Base-by-base conservation (phyloP, 2,329 filamentous ascomycete species). In the Alternaria sp. region DNA sequence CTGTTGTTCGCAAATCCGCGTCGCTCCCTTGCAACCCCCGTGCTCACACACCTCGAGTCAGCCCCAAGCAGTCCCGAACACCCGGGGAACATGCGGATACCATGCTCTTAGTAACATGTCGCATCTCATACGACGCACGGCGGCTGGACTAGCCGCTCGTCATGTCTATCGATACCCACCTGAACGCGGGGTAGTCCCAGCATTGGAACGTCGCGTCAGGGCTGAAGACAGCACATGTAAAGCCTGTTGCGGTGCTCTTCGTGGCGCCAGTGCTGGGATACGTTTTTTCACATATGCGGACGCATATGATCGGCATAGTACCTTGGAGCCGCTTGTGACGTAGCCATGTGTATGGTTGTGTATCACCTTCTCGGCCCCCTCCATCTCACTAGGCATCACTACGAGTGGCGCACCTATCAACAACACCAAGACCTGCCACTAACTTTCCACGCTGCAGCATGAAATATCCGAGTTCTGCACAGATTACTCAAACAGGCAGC, bases 121-220 rank as follows among this genome's bases (percentile, higher is more conserved):
- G 52, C 41, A 39, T 41, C 26, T 56, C 32, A 32, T 52, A 30
- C n/a, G 28, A 43, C 18, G 39, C 30, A 36, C 30, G 18, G 22
- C 18, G 46, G 30, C 34, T 48, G 18, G 14, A 28, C 51, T 41
- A 49, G 44, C 47, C n/a, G 51, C n/a, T 59, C 43, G 43, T 43
- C 20, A 34, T 36, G 42, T 55, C 46, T 24, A 46, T 48, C 42
- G 46, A 58, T 51, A 44, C 22, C 51, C 51, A 42, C 11, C 16
- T 34, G 6, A 58, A 47, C 42, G 61, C 55, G 58, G 61, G 58
- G 61, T 62, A 54, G 44, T 26, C 53, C 47, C 47, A 54, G 42
- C 34, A 53, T 39, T 32, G 22, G 49, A 28, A 28, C 49, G 26
- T 20, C 32, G 26, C 38, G 14, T 20, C 3, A 44, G 22, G 34